These are phyloP conservation scores for Polygonum maritimum DNA, from an alignment of 148 eudicot genomes.

Conservation along the genomic window DNA sequence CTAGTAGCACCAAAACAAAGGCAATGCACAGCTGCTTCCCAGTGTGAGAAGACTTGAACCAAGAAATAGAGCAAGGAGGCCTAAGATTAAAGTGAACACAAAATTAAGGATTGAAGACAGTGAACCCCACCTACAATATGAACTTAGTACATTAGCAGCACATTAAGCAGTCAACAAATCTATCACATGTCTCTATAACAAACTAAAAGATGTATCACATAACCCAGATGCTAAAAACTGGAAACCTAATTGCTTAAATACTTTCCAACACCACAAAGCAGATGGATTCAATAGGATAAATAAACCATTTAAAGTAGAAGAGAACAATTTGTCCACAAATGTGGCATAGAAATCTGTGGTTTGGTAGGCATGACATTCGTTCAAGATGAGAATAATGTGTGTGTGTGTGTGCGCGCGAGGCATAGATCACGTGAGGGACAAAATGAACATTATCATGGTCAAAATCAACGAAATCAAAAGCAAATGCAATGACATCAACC, in stretches of 20 bases:
- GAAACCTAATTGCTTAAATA: neutral
- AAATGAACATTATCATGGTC: neutral
- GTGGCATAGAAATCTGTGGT: neutral
- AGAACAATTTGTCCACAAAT: neutral
- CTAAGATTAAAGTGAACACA: slow-evolving; percentile 51
- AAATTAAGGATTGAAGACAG: slow-evolving; percentile 70
- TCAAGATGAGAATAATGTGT: neutral
- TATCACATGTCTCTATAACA: neutral
- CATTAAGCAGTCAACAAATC: neutral
- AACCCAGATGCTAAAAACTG: neutral
- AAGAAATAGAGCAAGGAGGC: slow-evolving; percentile 73
- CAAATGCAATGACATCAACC: neutral
- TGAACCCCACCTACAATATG: slow-evolving; percentile 72
- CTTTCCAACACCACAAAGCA: neutral
- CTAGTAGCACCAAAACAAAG: slow-evolving; percentile 94
- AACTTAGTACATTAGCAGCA: neutral
- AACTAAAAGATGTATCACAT: neutral
- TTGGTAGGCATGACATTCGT: neutral
- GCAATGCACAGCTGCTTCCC: slow-evolving; percentile 76
- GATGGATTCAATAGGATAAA: neutral
- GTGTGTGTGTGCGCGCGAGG: no score
- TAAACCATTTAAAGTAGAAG: neutral
- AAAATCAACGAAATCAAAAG: neutral
- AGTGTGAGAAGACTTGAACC: slow-evolving; percentile 80
- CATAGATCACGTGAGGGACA: neutral